Conservation (phyloP, 2,329 filamentous ascomycete genomes). For the Aureobasidium namibiae region DNA sequence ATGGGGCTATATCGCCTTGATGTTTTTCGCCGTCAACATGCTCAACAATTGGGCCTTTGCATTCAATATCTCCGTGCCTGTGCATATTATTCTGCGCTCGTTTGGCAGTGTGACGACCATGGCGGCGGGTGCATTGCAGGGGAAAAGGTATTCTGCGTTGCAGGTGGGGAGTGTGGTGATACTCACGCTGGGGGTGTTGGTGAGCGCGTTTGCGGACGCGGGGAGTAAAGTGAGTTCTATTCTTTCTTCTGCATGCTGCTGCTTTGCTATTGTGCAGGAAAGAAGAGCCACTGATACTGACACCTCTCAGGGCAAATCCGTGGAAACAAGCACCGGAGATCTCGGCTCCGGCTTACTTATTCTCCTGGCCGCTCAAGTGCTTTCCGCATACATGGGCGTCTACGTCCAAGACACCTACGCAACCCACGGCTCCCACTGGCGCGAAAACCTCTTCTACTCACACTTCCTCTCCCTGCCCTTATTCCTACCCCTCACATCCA, state of each 20-base stretch:
- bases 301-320: constrained; percentile 17
- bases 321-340: constrained; percentile 29
- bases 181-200: constrained; percentile 76
- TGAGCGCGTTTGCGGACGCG: constrained; percentile 84
- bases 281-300: background rate
- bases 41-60: constrained; percentile 97
- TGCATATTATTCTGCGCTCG: constrained; percentile 93
- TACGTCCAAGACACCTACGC: constrained; percentile 89
- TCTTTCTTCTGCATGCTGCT: background rate
- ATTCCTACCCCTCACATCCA: constrained; percentile 63
- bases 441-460: constrained; percentile 93
- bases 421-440: constrained; percentile 81
- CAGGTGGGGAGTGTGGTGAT: constrained; percentile 77
- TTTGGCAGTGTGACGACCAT: constrained; percentile 96
- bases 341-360: constrained; percentile 68
- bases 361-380: constrained; percentile 76
- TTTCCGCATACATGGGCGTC: constrained; percentile 89
- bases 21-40: constrained; percentile 91
- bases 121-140: constrained; percentile 76
- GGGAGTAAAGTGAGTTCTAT: constrained; percentile 59
- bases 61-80: constrained; percentile 90
- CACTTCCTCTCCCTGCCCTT: constrained; percentile 66
- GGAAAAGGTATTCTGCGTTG: constrained; percentile 71
- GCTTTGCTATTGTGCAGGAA: background rate
- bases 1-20: constrained; percentile 79